Conservation (phyloP, 768 basidiomycete species). For the Kwoniella heveanensis region DNA sequence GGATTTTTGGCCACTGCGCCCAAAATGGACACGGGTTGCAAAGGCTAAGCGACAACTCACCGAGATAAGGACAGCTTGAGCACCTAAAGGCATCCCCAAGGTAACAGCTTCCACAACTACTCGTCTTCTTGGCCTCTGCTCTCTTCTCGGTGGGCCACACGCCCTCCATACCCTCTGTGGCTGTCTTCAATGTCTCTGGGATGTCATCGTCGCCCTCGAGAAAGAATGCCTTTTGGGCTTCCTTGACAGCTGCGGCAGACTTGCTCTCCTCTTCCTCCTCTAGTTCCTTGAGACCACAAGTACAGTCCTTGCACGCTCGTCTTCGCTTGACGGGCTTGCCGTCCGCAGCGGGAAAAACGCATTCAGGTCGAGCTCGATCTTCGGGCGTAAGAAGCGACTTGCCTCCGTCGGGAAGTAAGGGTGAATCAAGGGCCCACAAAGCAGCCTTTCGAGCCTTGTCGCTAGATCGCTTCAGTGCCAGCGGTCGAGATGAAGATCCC, state of each 20-base stretch:
- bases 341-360: constrained; percentile 59
- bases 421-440: constrained; percentile 78
- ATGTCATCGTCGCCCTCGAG: constrained; percentile 64
- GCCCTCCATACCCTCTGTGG: constrained; percentile 52
- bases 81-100: constrained; percentile 97
- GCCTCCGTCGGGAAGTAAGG: constrained; percentile 75
- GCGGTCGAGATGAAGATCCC: constrained; percentile 24
- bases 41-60: no score
- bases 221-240: constrained; percentile 59
- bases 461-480: constrained; percentile 46
- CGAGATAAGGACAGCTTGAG: constrained; percentile 90
- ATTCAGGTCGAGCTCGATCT: constrained; percentile 76
- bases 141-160: constrained; percentile 55
- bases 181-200: constrained; percentile 46
- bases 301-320: constrained; percentile 88
- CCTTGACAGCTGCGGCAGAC: constrained; percentile 50
- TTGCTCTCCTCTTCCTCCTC: constrained; percentile 72
- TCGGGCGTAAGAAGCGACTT: constrained; percentile 79
- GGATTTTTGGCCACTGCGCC: no score
- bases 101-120: constrained; percentile 96
- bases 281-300: constrained; percentile 92
- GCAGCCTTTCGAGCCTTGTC: constrained; percentile 80
- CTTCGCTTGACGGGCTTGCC: constrained; percentile 53
- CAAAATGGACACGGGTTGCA: no score
- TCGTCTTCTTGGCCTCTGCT: constrained; percentile 62